These are phyloP conservation scores for Laguncularia racemosa DNA, from an alignment of 345 rosid species.

Conservation along the genomic window DNA sequence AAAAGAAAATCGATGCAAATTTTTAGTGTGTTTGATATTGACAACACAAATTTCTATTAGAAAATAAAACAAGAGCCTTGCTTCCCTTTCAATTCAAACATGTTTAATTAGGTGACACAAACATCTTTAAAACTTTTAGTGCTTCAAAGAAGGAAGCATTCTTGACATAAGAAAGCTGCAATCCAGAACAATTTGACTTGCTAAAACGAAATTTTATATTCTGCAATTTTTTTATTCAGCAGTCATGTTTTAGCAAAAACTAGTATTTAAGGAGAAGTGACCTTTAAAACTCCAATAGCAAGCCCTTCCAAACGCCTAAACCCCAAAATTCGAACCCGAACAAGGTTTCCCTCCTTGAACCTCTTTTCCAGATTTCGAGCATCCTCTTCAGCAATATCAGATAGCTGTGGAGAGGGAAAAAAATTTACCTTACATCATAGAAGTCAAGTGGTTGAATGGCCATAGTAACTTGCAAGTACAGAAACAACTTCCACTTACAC, in stretches of 20 bases:
- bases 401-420: conserved; percentile 36
- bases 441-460: background rate
- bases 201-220: background rate
- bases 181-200: background rate
- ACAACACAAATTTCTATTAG: too few relatives aligned
- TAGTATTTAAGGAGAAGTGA: conserved; percentile 10
- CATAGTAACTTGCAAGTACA: conserved; percentile 3
- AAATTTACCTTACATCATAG: conserved; percentile 11
- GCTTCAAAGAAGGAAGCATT: too few relatives aligned
- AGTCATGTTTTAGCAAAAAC: background rate
- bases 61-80: too few relatives aligned
- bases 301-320: conserved; percentile 88
- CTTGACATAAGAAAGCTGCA: background rate
- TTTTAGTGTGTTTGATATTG: too few relatives aligned
- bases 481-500: conserved; percentile 38
- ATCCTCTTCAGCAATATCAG: conserved; percentile 83
- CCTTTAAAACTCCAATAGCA: conserved; percentile 88
- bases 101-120: too few relatives aligned
- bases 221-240: background rate
- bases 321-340: conserved; percentile 86
- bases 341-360: conserved; percentile 62
- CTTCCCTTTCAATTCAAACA: too few relatives aligned
- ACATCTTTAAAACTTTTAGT: too few relatives aligned
- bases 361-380: conserved; percentile 68
- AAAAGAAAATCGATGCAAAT: too few relatives aligned